Evolutionary conservation across 331 rosid genomes (phyloP), one percentile per base, ranked within the genome.

Genomic region (Malus hybrid): DNA sequence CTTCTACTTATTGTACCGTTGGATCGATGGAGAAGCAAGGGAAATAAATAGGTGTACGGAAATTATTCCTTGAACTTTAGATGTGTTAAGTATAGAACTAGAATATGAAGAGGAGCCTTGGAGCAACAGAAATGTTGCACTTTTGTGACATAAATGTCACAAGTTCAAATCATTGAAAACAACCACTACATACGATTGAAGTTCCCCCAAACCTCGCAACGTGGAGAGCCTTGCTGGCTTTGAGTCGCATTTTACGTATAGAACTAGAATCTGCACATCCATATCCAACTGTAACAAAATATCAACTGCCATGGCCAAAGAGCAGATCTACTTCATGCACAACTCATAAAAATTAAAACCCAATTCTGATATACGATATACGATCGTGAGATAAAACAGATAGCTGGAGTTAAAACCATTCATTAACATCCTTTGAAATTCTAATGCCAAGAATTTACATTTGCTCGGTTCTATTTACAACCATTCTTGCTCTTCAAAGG

Each of bases 401-500:
- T 53, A 70, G 73, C 53, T 22, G 16, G 26, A 12, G 12, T 29
- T n/a, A 80, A 82, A 75, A 66, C 64, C 58, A 75, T 60, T 19
- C 67, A 70, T 39, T 66, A 64, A 56, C 70, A 67, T 24, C 65
- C 76, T 32, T 73, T 56, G 56, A 73, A 36, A 66, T 64, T 33
- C 71, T n/a, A 58, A 68, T 60, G 50, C 52, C 29, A 60, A 70
- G 76, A 87, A 85, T 83, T 74, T 84, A 84, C 88, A 84, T 29
- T 72, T 80, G 75, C 73, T 46, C 46, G 30, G 64, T 73, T 75
- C 57, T 86, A 85, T 88, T 74, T 81, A 89, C 91, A 78, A 79
- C 13, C 42, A 12, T 69, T 19, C 73, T 42, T 70, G 74, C 67
- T 74, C 46, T 75, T 70, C 78, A 73, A 66, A 76, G 75, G 85